Evolutionary conservation across 176 grass and related monocot genomes (phyloP).

Genomic region (Chloris gayana): DNA sequence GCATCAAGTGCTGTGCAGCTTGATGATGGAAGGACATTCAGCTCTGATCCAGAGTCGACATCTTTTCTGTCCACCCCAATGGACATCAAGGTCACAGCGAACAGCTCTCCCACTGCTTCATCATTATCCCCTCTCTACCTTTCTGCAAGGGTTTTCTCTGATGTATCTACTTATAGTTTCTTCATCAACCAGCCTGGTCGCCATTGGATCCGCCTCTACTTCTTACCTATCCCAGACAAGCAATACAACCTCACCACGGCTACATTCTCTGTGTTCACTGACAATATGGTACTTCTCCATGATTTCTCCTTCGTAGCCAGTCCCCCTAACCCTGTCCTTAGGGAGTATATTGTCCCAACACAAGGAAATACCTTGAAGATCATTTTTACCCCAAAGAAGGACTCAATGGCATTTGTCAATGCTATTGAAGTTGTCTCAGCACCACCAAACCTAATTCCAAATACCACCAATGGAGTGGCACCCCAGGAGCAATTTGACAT

Average conservation of each 20-base stretch:
- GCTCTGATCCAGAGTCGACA: slow-evolving; percentile 75
- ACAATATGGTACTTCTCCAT: slow-evolving; percentile 83
- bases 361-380: slow-evolving; percentile 63
- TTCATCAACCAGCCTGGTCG: slow-evolving; percentile 75
- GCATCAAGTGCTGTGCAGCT: slow-evolving; percentile 56
- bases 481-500: slow-evolving; percentile 53
- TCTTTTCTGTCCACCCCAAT: slow-evolving; percentile 77
- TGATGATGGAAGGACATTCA: slow-evolving; percentile 78
- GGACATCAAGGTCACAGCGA: slow-evolving; percentile 72
- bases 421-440: slow-evolving; percentile 80
- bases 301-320: slow-evolving; percentile 71
- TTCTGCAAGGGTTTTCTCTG: slow-evolving; percentile 74
- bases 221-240: slow-evolving; percentile 65
- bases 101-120: slow-evolving; percentile 32
- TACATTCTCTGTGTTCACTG: slow-evolving; percentile 70
- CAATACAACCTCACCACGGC: slow-evolving; percentile 83
- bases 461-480: slow-evolving; percentile 52
- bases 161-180: slow-evolving; percentile 83
- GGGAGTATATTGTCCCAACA: slow-evolving; percentile 69
- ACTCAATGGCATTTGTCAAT: slow-evolving; percentile 85
- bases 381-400: slow-evolving; percentile 68
- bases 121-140: slow-evolving; percentile 58
- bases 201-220: slow-evolving; percentile 87
- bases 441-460: slow-evolving; percentile 69
- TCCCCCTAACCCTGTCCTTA: slow-evolving; percentile 59